phyloP scores from a whole-genome alignment of 257 asterid genomes.

The Fraxinus cuspidata region DNA sequence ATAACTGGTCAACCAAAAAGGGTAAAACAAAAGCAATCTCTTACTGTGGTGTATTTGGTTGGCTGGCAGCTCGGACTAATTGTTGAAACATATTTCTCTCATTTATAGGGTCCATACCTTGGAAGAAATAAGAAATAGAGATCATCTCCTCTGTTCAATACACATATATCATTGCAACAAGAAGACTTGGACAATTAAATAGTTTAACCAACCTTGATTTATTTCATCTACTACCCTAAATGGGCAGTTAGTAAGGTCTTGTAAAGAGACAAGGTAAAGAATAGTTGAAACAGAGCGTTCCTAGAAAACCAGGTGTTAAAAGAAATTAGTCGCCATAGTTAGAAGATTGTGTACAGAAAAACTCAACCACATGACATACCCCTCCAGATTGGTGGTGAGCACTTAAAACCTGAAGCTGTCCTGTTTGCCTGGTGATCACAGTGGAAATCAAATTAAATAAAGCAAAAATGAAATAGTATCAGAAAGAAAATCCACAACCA shows the following conservation, averaged over 20 bases:
- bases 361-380: conserved; percentile 47
- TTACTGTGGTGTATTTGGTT: conserved; percentile 90
- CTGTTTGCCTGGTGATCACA: conserved; percentile 71
- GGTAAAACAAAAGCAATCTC: conserved; percentile 26
- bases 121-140: conserved; percentile 21
- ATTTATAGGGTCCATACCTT: conserved; percentile 97
- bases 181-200: conserved; percentile 20
- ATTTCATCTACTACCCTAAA: conserved; percentile 50
- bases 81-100: conserved; percentile 99
- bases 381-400: conserved; percentile 99
- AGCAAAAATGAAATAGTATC: not conserved
- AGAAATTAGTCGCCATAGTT: conserved; percentile 31
- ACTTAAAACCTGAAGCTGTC: conserved; percentile 88
- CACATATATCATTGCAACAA: not conserved
- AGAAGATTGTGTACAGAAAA: conserved; percentile 27
- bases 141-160: conserved; percentile 19
- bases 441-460: conserved; percentile 18
- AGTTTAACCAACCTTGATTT: conserved; percentile 28
- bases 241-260: conserved; percentile 96
- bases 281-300: conserved; percentile 98
- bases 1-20: conserved; percentile 6
- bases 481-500: not conserved
- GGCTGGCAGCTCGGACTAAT: conserved; percentile 92
- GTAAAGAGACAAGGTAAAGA: conserved; percentile 93
- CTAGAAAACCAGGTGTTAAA: conserved; percentile 37